phyloP scores from a whole-genome alignment of 2,329 filamentous ascomycete genomes.

The Talaromyces sp. region DNA sequence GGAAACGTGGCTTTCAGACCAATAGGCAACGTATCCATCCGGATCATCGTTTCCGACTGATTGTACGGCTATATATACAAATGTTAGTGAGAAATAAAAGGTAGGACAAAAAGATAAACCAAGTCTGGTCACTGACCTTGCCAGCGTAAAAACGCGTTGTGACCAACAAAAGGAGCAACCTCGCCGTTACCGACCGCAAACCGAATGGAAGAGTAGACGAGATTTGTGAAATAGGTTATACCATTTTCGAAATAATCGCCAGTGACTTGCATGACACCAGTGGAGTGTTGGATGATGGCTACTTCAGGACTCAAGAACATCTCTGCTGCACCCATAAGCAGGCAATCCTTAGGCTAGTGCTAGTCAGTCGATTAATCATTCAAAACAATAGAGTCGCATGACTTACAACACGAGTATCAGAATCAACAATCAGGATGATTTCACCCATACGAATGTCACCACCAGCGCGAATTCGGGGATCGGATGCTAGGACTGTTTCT shows the following conservation, averaged over 20 bases:
- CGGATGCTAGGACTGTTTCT: constrained; percentile 25
- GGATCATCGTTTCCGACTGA: constrained; percentile 49
- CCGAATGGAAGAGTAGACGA: constrained; percentile 70
- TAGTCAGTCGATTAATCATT: no score
- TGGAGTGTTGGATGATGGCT: constrained; percentile 68
- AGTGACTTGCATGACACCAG: constrained; percentile 73
- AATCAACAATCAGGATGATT: constrained; percentile 68
- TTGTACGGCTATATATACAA: constrained; percentile 48
- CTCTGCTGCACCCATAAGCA: constrained; percentile 65
- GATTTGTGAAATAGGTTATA: constrained; percentile 75
- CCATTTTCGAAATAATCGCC: constrained; percentile 71
- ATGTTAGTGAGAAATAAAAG: no score
- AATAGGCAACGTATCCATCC: constrained; percentile 64
- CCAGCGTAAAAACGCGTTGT: constrained; percentile 75
- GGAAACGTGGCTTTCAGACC: constrained; percentile 72
- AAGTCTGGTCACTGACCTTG: constrained; percentile 18
- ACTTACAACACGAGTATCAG: constrained; percentile 59
- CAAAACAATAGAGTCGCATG: background rate
- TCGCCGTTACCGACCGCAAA: constrained; percentile 70
- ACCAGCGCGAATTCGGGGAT: constrained; percentile 63
- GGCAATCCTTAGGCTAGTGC: constrained; percentile 56
- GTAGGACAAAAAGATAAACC: no score
- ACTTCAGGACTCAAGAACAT: constrained; percentile 69
- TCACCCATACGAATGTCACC: constrained; percentile 84
- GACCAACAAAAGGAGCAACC: constrained; percentile 71